Base-by-base conservation (phyloP, 768 basidiomycete species). In the Imleria badia region DNA sequence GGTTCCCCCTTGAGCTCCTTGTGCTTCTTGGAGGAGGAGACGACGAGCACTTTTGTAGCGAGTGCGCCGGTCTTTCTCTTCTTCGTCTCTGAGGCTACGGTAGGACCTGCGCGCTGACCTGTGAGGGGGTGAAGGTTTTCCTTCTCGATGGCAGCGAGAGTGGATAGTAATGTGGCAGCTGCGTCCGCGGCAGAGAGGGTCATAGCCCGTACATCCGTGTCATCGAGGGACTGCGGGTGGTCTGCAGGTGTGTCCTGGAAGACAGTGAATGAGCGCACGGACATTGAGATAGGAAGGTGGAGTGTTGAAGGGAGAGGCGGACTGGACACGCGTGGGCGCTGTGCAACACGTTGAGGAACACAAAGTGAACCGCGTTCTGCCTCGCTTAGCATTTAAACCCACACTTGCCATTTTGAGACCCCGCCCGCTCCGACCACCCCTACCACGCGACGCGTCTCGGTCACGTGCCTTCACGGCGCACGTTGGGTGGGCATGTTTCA, bases 81-180 rank as follows among this genome's bases (percentile, higher is more conserved):
- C 74, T 87, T 88, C 8, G 69, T 68, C 29, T 72, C 66, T 17
- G 72, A 68, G 51, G 56, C 64, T 6, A 59, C 60, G 15, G 73
- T 63, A 17, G 76, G 64, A 34, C 74, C 79, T 3, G 83, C 70
- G 35, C 81, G 83, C 55, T 81, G 78, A 7, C 89, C 89, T 4
- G 89, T 91, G 61, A 85, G 58, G 42, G 89, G 89, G 68, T 91
- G 79, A 41, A 85, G 75, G 66, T 91, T 91, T 73, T 91, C 89
- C 77, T 91, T 91, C 75, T 90, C 87, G 38, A 75, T 62, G 35
- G 76, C 70, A 11, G 72, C 68, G 23, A 71, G 67, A 6, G 75
- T 69, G 55, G 73, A 71, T 51, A 72, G 59, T 9, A 68, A 58
- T 60, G 75, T 72, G 58, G 73, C 60, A 54, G 69, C 60, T 36